Base-by-base conservation (phyloP, 2,329 filamentous ascomycete genomes). In the Cladosporium sp. region DNA sequence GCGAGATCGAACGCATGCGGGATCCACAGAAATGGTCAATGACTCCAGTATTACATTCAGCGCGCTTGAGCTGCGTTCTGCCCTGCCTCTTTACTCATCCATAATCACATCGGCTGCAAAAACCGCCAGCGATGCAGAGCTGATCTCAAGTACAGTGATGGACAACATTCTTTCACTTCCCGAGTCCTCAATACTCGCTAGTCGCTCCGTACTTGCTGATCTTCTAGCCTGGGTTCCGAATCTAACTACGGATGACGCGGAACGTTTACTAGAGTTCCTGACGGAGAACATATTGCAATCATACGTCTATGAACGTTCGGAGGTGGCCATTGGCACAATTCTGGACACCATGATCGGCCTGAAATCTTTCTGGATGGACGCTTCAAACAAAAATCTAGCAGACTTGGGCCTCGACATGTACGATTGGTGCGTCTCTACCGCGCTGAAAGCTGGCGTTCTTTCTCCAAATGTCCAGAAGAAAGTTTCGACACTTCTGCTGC, bases 331-430 rank as follows among this genome's bases (percentile, higher is more conserved):
- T 43, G 79, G 78, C 39, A 73, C 84, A 15, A 85, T 83, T 55
- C 75, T 95, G 19, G 80, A 85, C 41, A 71, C 88, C 49, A 78
- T 96, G 64, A 72, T 79, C 45, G 80, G 79, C 30, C 76, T 89
- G 45, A 78, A 82, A 34, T 67, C 71, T 11, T 71, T 81, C 34
- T 93, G 88, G 88, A 73, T 73, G 13, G 74, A 80, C 18, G 74
- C 66, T 2, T 66, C 79, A 36, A 72, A 75, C 18, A 77, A 79
- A 29, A 73, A 82, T 1, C 72, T 96, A 2, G 78, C 77, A n/a
- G 78, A 80, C 3, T 76, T 80, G 36, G 88, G 85, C 3, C 79
- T 83, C 17, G 85, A 95, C 54, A 72, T 96, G 17, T 97, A 97
- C 66, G 72, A 80, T 39, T 89, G 89, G 73, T 85, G 93, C 57